Percentiles rank a stretch among this genome's conserved stretches.
Conservation (phyloP, 2,329 filamentous ascomycete species). For the Phyllosticta ampelicida region DNA sequence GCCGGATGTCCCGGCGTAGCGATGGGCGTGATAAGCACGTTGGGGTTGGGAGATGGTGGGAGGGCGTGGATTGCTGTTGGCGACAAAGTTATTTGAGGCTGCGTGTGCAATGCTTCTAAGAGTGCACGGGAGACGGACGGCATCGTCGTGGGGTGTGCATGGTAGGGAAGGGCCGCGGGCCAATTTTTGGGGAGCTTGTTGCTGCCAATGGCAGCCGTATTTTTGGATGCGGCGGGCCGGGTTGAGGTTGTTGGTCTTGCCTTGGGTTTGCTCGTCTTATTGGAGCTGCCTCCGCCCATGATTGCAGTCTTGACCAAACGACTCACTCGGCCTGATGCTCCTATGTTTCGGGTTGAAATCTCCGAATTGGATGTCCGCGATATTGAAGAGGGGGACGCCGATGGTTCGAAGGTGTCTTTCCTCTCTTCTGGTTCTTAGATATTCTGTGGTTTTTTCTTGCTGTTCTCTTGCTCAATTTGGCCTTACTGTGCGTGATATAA, state of each 20-base stretch:
- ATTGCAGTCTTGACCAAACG: too few species aligned
- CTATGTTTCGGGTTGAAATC: too few species aligned
- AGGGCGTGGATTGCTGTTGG: background rate
- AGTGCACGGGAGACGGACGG: background rate
- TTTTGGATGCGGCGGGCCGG: background rate
- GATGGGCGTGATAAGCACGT: constrained; percentile 34
- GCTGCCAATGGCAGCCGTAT: background rate
- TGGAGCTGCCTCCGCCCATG: background rate
- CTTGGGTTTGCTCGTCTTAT: background rate
- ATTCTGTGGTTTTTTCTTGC: too few species aligned
- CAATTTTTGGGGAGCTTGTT: background rate
- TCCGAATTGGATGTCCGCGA: too few species aligned
- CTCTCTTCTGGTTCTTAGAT: too few species aligned
- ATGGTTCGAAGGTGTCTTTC: too few species aligned
- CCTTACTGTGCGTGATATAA: too few species aligned
- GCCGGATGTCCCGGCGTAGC: constrained; percentile 35
- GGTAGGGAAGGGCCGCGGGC: background rate
- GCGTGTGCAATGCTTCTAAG: background rate
- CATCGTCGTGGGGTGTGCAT: background rate
- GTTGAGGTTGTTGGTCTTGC: background rate
- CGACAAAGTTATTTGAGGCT: background rate
- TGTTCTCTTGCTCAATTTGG: too few species aligned
- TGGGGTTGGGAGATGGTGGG: constrained; percentile 21
- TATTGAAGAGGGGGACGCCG: too few species aligned
- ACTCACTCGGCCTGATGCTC: too few species aligned